Evolutionary conservation across 169 alveolate species (phyloP).

Genomic region (Eimeria falciformis): DNA sequence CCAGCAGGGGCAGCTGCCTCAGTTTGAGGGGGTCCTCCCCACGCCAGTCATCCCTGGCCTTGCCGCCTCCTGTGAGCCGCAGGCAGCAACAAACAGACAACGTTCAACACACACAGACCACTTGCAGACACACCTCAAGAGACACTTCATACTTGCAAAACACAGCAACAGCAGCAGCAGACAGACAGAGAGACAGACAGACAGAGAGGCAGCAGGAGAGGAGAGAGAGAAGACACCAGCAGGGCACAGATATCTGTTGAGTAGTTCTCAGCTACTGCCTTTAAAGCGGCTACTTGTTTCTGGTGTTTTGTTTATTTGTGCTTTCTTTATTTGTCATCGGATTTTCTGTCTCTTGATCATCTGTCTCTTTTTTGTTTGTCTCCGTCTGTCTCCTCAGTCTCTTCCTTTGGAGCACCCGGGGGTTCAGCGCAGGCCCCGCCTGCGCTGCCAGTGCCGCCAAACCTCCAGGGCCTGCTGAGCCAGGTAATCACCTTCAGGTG

Average conservation of each 20-base stretch:
- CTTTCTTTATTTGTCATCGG: no score
- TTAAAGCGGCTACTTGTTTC: no score
- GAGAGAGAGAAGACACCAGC: background rate
- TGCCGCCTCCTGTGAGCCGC: background rate
- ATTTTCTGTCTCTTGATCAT: no score
- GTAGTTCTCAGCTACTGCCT: no score
- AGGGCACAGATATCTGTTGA: background rate
- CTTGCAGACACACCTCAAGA: background rate
- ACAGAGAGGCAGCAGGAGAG: background rate
- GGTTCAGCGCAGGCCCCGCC: slow-evolving; percentile 44
- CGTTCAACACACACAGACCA: background rate
- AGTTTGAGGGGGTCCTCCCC: slow-evolving; percentile 29
- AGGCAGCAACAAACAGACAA: no score
- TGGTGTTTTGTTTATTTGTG: no score
- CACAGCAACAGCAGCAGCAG: background rate
- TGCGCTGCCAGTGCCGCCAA: slow-evolving; percentile 60
- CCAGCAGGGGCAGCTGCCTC: slow-evolving; percentile 60
- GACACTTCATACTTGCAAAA: background rate
- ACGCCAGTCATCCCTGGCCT: background rate
- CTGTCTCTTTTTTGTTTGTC: no score
- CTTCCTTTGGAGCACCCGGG: slow-evolving; percentile 15
- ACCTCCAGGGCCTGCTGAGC: slow-evolving; percentile 48
- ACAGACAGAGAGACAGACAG: background rate
- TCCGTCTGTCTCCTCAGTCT: background rate
- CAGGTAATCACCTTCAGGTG: background rate